Base-by-base conservation (phyloP, 768 basidiomycete genomes). In the Termitomyces sp. region DNA sequence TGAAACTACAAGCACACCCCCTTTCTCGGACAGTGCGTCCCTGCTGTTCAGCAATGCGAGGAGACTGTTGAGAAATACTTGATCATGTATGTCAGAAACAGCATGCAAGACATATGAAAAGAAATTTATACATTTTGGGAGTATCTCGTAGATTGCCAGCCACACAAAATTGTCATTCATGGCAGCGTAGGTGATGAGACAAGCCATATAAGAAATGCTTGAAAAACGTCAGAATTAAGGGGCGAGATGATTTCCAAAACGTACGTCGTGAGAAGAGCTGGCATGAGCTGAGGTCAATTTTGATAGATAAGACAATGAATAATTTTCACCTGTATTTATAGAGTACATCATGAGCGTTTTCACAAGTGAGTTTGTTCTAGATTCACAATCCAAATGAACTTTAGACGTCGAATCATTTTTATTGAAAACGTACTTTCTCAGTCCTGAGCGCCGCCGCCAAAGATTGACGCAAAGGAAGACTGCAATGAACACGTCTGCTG, bases 11-110 rank as follows among this genome's bases (percentile, higher is more conserved):
- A 53, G 25, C 6, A 53, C 20, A 38, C 20, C 2, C 20, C 15
- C 37, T n/a, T 57, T 56, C 34, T 62, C 68, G 10, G 48, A 36
- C 5, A 65, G 40, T 3, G 59, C 20, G 20, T 60, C 48, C 37
- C 65, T 60, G 45, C 34, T 56, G 57, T 69, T 69, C 54, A 68
- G 47, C 4, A 56, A 60, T 14, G 68, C 63, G 8, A 69, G 60
- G 5, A 69, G 52, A 34, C 63, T 60, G 50, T 69, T 69, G n/a
- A 69, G 47, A 34, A 61, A 67, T 20, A 68, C 68, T 67, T 46
- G 17, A 37, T 14, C 1, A 29, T 31, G n/a, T 25, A 20, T 11
- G 9, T 51, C 14, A 53, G 34, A 5, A 56, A 36, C 11, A 11
- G 8, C 20, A 31, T 59, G 31, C 36, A 40, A 34, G 25, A 5